Evolutionary conservation across 805 yeast genomes (phyloP).

Genomic region (Deakozyma indianensis): DNA sequence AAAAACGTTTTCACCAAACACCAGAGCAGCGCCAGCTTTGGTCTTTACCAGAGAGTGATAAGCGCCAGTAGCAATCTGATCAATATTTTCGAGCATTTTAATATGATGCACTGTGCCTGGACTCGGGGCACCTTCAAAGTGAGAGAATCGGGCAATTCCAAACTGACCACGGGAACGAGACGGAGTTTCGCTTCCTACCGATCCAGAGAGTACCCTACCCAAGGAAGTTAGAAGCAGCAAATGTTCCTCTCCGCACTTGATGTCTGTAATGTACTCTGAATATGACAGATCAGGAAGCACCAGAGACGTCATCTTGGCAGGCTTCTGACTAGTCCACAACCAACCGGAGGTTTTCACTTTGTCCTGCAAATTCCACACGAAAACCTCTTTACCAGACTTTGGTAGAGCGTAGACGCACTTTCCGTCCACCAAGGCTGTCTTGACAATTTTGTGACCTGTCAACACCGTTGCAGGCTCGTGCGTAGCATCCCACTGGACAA

Average conservation of each 20-base stretch:
- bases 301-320: not conserved
- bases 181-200: conserved; percentile 33
- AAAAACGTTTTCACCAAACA: conserved; percentile 71
- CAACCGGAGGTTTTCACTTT: conserved; percentile 4
- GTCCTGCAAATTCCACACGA: conserved; percentile 8
- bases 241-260: conserved; percentile 54
- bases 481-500: conserved; percentile 46
- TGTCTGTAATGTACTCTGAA: conserved; percentile 38
- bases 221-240: conserved; percentile 43
- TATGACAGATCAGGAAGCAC: conserved; percentile 13
- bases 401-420: conserved; percentile 28
- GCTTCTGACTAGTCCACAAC: conserved; percentile 3
- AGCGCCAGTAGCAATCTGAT: conserved; percentile 56
- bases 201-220: conserved; percentile 48
- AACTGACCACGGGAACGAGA: conserved; percentile 54
- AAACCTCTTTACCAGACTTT: conserved; percentile 25
- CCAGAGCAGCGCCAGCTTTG: conserved; percentile 51
- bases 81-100: conserved; percentile 35
- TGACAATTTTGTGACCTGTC: conserved; percentile 30
- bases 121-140: conserved; percentile 40
- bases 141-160: conserved; percentile 65
- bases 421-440: conserved; percentile 40
- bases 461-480: conserved; percentile 25
- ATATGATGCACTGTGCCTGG: conserved; percentile 39
- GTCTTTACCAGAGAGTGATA: conserved; percentile 64